Base-by-base conservation (phyloP, 2,329 filamentous ascomycete genomes). In the Botryotinia calthae region DNA sequence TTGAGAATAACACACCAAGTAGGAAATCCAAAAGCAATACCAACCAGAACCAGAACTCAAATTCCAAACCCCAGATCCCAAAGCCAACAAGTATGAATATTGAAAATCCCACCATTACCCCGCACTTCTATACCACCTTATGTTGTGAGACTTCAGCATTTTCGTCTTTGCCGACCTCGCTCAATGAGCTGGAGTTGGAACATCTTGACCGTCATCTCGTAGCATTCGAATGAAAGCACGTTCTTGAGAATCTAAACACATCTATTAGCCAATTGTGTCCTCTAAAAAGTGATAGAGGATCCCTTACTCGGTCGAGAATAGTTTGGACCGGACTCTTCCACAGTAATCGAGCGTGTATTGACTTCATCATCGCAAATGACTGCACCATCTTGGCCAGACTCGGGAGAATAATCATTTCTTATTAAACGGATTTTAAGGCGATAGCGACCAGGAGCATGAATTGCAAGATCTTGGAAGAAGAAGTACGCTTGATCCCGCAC, bases 381-480 rank as follows among this genome's bases (percentile, higher is more conserved):
- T 31, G 73, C 65, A 25, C 77, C 77, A 44, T 78, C 74, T 46
- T 76, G 73, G 10, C 73, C 69, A 3, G 74, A 73, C n/a, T 75
- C 74, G 48, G 56, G 72, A 8, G 77, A 75, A 73, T 79, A 78
- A 54, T 78, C 78, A 78, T 79, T 78, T 51, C 77, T 75, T 78
- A 80, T 79, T 65, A 80, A 54, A 46, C 74, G 79, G 34, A 81
- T 71, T 69, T 77, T 69, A 31, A 80, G 74, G 20, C 76, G 74
- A 70, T 81, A 81, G 54, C 74, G 73, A 4, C 79, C 79, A n/a
- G 78, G 75, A 14, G 75, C 65, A 54, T 77, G 56, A 51, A 81
- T 79, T 28, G 75, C 73, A 40, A 81, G 73, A 73, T 80, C 76
- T 20, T 78, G 76, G 67, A 81, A 80, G 65, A 77, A 78, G 69